Base-by-base conservation (phyloP, 129 eudicot genomes). In the Deinandra increscens region DNA sequence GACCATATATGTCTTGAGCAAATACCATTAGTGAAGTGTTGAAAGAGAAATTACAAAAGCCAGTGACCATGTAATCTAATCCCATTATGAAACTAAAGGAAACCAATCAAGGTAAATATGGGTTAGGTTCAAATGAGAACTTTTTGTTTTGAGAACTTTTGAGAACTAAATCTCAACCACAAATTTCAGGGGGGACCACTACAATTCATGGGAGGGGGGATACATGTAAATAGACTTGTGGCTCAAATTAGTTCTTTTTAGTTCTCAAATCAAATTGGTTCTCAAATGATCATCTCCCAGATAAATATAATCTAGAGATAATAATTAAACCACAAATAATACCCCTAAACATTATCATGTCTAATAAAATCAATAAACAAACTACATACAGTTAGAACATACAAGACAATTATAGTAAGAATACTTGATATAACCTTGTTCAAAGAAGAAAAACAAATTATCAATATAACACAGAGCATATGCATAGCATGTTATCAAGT, bases 401-500 rank as follows among this genome's bases (percentile, higher is more conserved):
- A 19, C 10, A 20, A 33, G 70, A 4, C 17, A 49, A 62, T 36
- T 13, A 44, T 22, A 0, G 5, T 4, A 73, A 45, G 53, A 73
- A 50, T 19, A 50, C 44, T 36, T 20, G 14, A 2, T 45, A 58
- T 36, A 23, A 0, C 17, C 31, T 66, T 20, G 46, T 54, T 56
- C 61, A 18, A 67, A 43, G 39, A 66, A 26, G 72, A 66, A 41
- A 64, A 75, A 66, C 49, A 56, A 64, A 55, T 65, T 18, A 19
- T 31, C 5, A 45, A 4, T 53, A 34, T 14, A 46, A 75, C 60
- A 66, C 66, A 56, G 36, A 66, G 59, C 70, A 61, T 34, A 48
- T 71, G 44, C 76, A 42, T 39, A 23, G 66, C 58, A 64, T 74
- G 45, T 75, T 49, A 68, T 67, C 23, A 68, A 75, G 69, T 75